These are phyloP conservation scores for Xylaria nigripes DNA, from an alignment of 495 filamentous ascomycete species.

Conservation along the genomic window DNA sequence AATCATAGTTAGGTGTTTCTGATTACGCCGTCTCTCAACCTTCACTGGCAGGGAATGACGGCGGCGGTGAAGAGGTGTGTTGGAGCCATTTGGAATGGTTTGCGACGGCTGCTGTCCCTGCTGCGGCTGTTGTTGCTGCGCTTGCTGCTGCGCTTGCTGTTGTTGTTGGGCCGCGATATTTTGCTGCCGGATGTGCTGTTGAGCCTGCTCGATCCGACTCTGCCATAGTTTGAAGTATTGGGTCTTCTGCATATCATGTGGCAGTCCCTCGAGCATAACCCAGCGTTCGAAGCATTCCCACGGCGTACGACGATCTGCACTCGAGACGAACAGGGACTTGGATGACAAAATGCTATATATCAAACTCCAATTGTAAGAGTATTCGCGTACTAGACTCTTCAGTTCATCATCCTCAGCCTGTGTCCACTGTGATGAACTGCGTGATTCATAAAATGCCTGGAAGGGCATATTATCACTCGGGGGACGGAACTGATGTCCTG, in stretches of 20 bases:
- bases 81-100: constrained; percentile 47
- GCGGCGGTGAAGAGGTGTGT: constrained; percentile 48
- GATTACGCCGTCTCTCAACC: constrained; percentile 78
- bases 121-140: constrained; percentile 45
- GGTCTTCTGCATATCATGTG: constrained; percentile 84
- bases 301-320: constrained; percentile 81
- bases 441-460: constrained; percentile 77
- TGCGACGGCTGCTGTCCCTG: constrained; percentile 43
- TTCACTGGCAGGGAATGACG: constrained; percentile 63
- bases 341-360: constrained; percentile 70
- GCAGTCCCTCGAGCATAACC: constrained; percentile 80
- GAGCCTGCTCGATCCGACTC: constrained; percentile 68
- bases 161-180: constrained; percentile 48
- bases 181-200: constrained; percentile 53
- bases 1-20: constrained; percentile 75
- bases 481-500: constrained; percentile 88
- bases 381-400: constrained; percentile 75
- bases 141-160: constrained; percentile 36
- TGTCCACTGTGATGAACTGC: constrained; percentile 84
- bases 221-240: constrained; percentile 87
- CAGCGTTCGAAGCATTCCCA: constrained; percentile 99
- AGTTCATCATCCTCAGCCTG: constrained; percentile 83
- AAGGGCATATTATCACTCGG: constrained; percentile 89
- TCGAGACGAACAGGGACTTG: constrained; percentile 68
- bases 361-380: constrained; percentile 93